Percentiles rank a stretch among this genome's conserved stretches.
Conservation (phyloP, 2,329 filamentous ascomycete species). For the Neonectria coccinea region DNA sequence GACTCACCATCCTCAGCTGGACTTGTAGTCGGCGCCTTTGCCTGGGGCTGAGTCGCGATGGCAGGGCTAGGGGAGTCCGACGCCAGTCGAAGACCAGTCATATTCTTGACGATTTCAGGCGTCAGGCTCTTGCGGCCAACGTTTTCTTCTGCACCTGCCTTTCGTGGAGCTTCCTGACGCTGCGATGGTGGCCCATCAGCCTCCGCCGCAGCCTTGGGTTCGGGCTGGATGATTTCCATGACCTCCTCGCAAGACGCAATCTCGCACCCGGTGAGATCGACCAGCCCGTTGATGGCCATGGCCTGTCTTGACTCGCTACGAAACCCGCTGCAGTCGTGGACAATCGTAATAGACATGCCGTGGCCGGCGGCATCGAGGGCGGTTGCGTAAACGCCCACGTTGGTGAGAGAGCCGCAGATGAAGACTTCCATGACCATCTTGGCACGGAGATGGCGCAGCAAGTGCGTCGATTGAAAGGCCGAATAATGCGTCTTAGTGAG, state of each 20-base stretch:
- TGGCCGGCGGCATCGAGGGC: constrained; percentile 90
- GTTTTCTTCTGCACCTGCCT: constrained; percentile 20
- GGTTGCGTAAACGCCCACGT: constrained; percentile 90
- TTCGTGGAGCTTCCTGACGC: constrained; percentile 26
- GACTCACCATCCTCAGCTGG: constrained; percentile 26
- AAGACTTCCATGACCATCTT: constrained; percentile 90
- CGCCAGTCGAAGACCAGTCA: constrained; percentile 49
- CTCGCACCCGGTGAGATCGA: constrained; percentile 79
- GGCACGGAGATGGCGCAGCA: constrained; percentile 83
- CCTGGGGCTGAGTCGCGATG: constrained; percentile 33
- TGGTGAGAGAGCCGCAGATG: constrained; percentile 87
- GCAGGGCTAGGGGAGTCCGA: constrained; percentile 42
- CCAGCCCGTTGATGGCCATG: constrained; percentile 76
- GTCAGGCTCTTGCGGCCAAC: constrained; percentile 39
- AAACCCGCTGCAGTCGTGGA: constrained; percentile 91
- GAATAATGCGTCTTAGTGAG: constrained; percentile 86
- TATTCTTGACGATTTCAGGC: constrained; percentile 48
- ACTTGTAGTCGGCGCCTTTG: constrained; percentile 38
- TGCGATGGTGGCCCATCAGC: constrained; percentile 18
- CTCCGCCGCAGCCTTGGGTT: constrained; percentile 26
- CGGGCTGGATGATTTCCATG: constrained; percentile 50
- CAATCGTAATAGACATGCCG: constrained; percentile 85
- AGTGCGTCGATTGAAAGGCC: constrained; percentile 79
- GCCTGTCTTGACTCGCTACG: constrained; percentile 76
- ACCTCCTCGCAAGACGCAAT: constrained; percentile 71